A percentile compares a stretch with the other conserved stretches of the same genome.
Conservation (phyloP, 176 grass and related monocot species). For the Zoysia japonica region DNA sequence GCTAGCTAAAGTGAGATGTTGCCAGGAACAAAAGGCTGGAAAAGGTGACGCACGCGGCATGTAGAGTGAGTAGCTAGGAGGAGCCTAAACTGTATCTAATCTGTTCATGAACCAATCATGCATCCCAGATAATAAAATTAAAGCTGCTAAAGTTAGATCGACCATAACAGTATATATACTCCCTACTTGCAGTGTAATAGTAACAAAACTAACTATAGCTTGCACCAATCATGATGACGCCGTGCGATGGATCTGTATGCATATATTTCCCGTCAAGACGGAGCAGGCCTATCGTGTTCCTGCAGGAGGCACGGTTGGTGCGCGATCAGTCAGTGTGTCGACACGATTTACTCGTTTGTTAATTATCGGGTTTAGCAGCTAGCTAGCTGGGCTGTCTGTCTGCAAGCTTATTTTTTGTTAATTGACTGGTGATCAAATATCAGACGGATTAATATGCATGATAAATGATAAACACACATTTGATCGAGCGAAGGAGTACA, state of each 20-base stretch:
- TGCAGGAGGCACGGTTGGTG: not conserved
- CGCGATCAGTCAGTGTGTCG: not conserved
- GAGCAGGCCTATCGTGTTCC: too few relatives aligned
- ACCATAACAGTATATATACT: not conserved
- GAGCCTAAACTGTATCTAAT: not conserved
- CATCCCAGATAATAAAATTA: not conserved
- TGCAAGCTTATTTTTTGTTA: not conserved
- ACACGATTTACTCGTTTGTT: slow-evolving; percentile 1
- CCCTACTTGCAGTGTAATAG: not conserved
- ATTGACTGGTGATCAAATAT: not conserved
- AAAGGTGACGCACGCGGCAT: not conserved
- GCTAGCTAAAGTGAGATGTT: too few relatives aligned
- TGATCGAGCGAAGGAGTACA: not conserved
- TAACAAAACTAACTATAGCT: not conserved
- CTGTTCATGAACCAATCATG: not conserved
- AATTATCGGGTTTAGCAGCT: not conserved
- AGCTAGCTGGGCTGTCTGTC: too few relatives aligned
- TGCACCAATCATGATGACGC: not conserved
- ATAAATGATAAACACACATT: not conserved
- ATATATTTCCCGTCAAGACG: too few relatives aligned
- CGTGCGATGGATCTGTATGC: not conserved
- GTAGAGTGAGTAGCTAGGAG: not conserved
- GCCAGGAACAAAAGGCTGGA: too few relatives aligned
- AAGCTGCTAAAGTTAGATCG: slow-evolving; percentile 5
- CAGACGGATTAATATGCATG: too few relatives aligned